Evolutionary conservation across 2,329 filamentous ascomycete genomes (phyloP).

Genomic region (Xylaria sp.): DNA sequence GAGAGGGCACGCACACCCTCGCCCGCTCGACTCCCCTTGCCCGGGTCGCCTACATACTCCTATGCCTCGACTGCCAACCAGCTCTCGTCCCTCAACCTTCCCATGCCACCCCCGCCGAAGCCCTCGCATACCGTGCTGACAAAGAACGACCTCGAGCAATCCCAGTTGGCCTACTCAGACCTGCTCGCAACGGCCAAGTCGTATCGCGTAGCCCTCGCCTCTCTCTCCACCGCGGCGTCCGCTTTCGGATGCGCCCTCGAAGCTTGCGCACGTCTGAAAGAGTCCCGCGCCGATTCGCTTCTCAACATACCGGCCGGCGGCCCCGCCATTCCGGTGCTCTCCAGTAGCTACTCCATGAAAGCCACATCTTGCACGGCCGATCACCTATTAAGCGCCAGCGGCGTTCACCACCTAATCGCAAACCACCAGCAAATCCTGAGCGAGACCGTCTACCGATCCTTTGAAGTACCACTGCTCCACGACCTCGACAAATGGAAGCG

Average conservation of each 20-base stretch:
- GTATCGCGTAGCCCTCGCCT: constrained; percentile 66
- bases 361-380: constrained; percentile 65
- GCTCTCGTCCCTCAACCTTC: constrained; percentile 63
- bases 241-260: constrained; percentile 69
- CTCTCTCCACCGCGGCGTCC: constrained; percentile 65
- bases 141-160: constrained; percentile 66
- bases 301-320: constrained; percentile 40
- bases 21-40: constrained; percentile 64
- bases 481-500: constrained; percentile 70
- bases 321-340: constrained; percentile 21
- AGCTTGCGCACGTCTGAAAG: constrained; percentile 70
- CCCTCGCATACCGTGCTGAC: constrained; percentile 65
- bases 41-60: constrained; percentile 67
- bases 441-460: constrained; percentile 70
- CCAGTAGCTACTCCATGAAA: constrained; percentile 53
- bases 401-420: constrained; percentile 69
- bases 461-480: constrained; percentile 72
- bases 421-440: constrained; percentile 74
- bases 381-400: constrained; percentile 64
- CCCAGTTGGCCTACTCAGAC: constrained; percentile 66
- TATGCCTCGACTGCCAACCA: constrained; percentile 67
- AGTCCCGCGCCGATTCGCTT: constrained; percentile 65
- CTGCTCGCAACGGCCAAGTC: constrained; percentile 66
- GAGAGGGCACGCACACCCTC: constrained; percentile 53
- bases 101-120: constrained; percentile 64